phyloP scores from a whole-genome alignment of 2,329 filamentous ascomycete species.

The Xylariaceae sp. region DNA sequence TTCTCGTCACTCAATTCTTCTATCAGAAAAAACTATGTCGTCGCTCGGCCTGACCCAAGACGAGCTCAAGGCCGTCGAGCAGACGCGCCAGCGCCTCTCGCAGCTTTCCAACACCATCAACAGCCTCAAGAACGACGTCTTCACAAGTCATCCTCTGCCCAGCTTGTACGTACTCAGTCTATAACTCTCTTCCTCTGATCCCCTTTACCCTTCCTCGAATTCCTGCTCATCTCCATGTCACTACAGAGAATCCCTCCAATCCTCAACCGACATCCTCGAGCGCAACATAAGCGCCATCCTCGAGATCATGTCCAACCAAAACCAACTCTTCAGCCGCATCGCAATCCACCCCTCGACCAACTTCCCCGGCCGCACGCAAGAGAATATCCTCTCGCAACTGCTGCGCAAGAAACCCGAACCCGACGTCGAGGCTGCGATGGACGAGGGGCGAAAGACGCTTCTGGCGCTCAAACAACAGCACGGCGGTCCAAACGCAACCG shows the following conservation, averaged over 20 bases:
- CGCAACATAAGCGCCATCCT: slow-evolving; percentile 66
- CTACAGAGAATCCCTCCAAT: slow-evolving; percentile 67
- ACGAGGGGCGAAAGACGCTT: slow-evolving; percentile 51
- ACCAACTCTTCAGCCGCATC: slow-evolving; percentile 63
- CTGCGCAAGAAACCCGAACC: slow-evolving; percentile 83
- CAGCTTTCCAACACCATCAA: slow-evolving; percentile 66
- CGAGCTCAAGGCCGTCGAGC: slow-evolving; percentile 66
- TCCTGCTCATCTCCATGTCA: slow-evolving; percentile 1
- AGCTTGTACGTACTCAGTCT: slow-evolving; percentile 57
- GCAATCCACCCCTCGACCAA: slow-evolving; percentile 73
- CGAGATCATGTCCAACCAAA: slow-evolving; percentile 60
- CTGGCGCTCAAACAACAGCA: background rate
- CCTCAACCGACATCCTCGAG: slow-evolving; percentile 67
- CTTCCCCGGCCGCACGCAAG: slow-evolving; percentile 67
- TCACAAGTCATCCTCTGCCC: slow-evolving; percentile 62
- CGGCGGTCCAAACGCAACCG: slow-evolving; percentile 29
- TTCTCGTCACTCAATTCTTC: background rate
- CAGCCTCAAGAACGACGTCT: slow-evolving; percentile 57
- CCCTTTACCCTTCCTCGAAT: background rate
- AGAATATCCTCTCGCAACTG: slow-evolving; percentile 62
- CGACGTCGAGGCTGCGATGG: slow-evolving; percentile 68
- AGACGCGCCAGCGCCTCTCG: slow-evolving; percentile 63
- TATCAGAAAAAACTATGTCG: slow-evolving; percentile 27
- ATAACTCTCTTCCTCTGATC: slow-evolving; percentile 1
- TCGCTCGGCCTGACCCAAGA: slow-evolving; percentile 52